phyloP scores from a whole-genome alignment of 2,329 filamentous ascomycete genomes.

The Pleoardoris graminearum region DNA sequence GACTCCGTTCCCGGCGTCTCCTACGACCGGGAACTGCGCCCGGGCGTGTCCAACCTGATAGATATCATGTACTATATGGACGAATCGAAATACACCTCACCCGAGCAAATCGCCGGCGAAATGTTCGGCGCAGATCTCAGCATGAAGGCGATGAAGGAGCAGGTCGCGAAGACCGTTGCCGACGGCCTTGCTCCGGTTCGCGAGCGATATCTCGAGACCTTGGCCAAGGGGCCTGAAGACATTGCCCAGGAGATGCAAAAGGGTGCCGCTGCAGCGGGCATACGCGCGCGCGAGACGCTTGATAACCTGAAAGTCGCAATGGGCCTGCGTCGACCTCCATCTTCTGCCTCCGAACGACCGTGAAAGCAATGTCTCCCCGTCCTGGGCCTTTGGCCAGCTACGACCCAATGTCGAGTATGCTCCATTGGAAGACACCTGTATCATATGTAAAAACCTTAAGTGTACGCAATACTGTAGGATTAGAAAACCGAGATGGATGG shows the following conservation, averaged over 20 bases:
- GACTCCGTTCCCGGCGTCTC: conserved; percentile 70
- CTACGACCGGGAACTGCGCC: conserved; percentile 71
- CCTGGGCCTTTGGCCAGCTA: no score
- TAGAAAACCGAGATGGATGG: no score
- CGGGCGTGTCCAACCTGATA: conserved; percentile 86
- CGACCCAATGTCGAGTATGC: no score
- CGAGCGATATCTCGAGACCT: conserved; percentile 59
- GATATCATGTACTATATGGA: conserved; percentile 76
- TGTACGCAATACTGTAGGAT: no score
- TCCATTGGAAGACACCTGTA: no score
- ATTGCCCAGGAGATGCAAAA: not conserved
- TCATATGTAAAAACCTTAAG: no score
- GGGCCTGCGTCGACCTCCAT: not conserved
- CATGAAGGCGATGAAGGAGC: conserved; percentile 65
- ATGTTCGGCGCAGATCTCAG: conserved; percentile 45
- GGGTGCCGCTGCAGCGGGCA: not conserved
- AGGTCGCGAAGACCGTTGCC: conserved; percentile 63
- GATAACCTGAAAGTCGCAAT: not conserved
- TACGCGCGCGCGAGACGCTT: not conserved
- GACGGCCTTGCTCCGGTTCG: conserved; percentile 59
- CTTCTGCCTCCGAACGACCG: no score
- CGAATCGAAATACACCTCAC: conserved; percentile 38
- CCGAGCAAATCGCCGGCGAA: conserved; percentile 53
- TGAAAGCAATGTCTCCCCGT: no score
- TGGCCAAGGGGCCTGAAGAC: conserved; percentile 30